These are phyloP conservation scores for Pezicula radicicola DNA, from an alignment of 2,329 filamentous ascomycete genomes.

Conservation along the genomic window DNA sequence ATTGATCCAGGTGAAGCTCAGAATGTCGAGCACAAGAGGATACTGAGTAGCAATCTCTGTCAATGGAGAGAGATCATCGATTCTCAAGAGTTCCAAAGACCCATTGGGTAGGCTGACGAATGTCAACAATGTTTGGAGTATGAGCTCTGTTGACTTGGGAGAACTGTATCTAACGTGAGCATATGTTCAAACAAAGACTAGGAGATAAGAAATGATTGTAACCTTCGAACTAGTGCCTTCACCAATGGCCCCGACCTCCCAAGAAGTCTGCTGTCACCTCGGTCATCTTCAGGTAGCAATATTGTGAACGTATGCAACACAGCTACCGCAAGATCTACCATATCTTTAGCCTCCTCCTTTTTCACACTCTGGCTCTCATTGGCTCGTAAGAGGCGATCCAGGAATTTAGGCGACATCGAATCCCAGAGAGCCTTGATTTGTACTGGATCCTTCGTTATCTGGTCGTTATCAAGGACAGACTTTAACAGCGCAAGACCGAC, in stretches of 20 bases:
- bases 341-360: conserved; percentile 48
- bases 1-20: conserved; percentile 56
- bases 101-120: conserved; percentile 52
- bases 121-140: conserved; percentile 55
- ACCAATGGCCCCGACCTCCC: conserved; percentile 52
- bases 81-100: conserved; percentile 42
- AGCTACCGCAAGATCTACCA: conserved; percentile 61
- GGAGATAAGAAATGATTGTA: conserved; percentile 11
- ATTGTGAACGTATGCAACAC: conserved; percentile 60
- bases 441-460: conserved; percentile 44
- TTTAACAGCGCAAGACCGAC: conserved; percentile 65
- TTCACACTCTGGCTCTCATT: conserved; percentile 35
- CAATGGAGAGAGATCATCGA: conserved; percentile 52
- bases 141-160: conserved; percentile 46
- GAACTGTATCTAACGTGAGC: conserved; percentile 35
- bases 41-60: conserved; percentile 54
- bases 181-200: conserved; percentile 3
- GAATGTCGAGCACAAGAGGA: conserved; percentile 50
- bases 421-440: conserved; percentile 53
- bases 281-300: conserved; percentile 48
- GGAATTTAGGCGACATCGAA: conserved; percentile 57
- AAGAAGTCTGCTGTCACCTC: conserved; percentile 44
- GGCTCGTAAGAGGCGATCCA: conserved; percentile 60
- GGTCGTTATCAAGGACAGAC: conserved; percentile 60
- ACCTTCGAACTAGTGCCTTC: conserved; percentile 52